Percentiles rank a stretch among this genome's conserved stretches.
These are phyloP conservation scores for Solanum rostratum DNA, from an alignment of 257 asterid species.

Conservation along the genomic window DNA sequence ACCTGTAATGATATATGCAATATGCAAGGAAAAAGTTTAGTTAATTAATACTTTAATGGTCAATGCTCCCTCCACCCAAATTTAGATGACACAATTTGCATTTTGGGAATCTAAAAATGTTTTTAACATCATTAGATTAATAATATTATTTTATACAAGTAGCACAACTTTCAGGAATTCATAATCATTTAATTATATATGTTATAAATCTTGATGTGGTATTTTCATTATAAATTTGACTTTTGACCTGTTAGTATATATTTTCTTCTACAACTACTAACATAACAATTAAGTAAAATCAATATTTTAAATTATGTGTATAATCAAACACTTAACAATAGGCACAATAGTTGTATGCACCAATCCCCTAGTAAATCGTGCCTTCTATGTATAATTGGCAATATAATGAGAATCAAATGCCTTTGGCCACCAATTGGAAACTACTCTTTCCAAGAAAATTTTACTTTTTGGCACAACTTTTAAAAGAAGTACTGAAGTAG, in stretches of 20 bases:
- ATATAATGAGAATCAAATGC: background rate
- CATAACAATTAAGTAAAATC: background rate
- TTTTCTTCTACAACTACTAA: background rate
- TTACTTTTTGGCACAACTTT: background rate
- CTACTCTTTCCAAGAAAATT: background rate
- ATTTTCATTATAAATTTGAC: background rate
- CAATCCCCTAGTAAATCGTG: background rate
- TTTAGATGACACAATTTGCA: background rate
- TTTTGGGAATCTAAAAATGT: background rate
- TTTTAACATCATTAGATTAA: background rate
- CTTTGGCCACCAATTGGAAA: background rate
- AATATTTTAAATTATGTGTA: background rate
- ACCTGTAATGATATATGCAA: background rate
- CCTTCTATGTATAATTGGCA: background rate
- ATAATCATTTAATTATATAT: background rate
- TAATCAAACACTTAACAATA: background rate
- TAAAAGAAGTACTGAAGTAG: background rate
- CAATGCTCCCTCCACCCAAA: background rate
- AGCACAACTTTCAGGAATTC: background rate
- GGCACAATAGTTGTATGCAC: background rate
- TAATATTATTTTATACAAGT: background rate
- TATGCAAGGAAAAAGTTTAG: background rate
- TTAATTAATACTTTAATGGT: background rate
- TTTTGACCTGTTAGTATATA: background rate
- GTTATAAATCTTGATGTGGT: background rate